Percentiles rank a stretch among this genome's conserved stretches.
Evolutionary conservation across 768 basidiomycete genomes (phyloP).

Genomic region (Russula lepida): DNA sequence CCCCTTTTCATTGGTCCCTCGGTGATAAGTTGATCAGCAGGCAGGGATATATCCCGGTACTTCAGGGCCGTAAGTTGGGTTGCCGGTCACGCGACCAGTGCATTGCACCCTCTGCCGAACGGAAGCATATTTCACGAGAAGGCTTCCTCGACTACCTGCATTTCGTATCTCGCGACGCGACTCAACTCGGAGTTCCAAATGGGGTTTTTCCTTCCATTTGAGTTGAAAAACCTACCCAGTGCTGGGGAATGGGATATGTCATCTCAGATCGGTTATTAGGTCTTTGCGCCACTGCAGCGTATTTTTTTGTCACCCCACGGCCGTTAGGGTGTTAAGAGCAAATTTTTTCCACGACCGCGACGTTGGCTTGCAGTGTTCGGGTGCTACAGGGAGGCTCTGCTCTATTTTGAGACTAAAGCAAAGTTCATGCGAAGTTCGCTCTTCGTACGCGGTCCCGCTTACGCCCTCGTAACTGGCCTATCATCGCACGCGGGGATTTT

Average conservation of each 20-base stretch:
- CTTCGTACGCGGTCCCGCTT: background rate
- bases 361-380: background rate
- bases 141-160: too few species aligned
- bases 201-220: background rate
- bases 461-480: background rate
- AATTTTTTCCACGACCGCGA: background rate
- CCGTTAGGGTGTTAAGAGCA: background rate
- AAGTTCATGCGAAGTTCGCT: too few species aligned
- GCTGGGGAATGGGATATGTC: background rate
- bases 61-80: background rate
- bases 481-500: background rate
- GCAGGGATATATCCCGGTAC: background rate
- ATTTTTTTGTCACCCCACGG: background rate
- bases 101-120: background rate
- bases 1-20: background rate
- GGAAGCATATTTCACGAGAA: background rate
- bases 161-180: background rate
- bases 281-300: background rate
- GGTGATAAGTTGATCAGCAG: background rate
- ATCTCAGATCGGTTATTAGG: background rate
- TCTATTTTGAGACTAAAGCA: too few species aligned
- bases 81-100: background rate
- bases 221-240: background rate
- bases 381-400: background rate
- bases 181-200: background rate